Conservation (phyloP, 345 rosid genomes). For the Citrus hindsii region DNA sequence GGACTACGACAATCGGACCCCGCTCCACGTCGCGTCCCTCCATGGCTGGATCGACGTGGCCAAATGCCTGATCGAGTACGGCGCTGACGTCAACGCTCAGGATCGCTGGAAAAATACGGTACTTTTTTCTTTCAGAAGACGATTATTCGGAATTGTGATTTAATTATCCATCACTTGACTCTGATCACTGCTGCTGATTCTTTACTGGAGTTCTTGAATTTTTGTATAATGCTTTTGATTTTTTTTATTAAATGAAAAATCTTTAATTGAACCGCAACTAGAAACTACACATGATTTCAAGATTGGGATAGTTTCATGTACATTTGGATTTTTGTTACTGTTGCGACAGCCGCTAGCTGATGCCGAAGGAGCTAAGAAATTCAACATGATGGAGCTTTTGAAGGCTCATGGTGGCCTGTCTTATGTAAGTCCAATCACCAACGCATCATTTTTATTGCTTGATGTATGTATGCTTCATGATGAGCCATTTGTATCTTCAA, state of each 20-base stretch:
- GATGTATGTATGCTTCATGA: background rate
- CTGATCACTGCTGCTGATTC: background rate
- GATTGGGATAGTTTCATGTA: background rate
- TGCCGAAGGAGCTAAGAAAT: slow-evolving; percentile 95
- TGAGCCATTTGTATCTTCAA: background rate
- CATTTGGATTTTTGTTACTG: slow-evolving; percentile 6
- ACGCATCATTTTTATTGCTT: background rate
- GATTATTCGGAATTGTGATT: background rate
- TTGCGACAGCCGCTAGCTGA: slow-evolving; percentile 87
- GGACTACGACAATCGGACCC: slow-evolving; percentile 92
- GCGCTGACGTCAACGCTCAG: slow-evolving; percentile 99
- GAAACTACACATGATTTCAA: background rate
- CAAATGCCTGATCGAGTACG: slow-evolving; percentile 75
- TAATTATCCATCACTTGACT: background rate
- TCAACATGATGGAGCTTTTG: slow-evolving; percentile 65
- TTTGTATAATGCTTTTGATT: background rate
- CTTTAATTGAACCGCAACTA: background rate
- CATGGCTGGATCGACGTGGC: slow-evolving; percentile 95
- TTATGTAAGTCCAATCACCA: slow-evolving; percentile 55
- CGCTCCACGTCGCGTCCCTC: slow-evolving; percentile 94
- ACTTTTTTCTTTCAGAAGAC: background rate
- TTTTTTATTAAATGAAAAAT: background rate
- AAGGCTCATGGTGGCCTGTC: slow-evolving; percentile 87
- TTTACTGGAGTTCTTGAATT: background rate
- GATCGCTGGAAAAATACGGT: slow-evolving; percentile 99